These are phyloP conservation scores for Haplosporangium gracile DNA, from an alignment of 192 early-diverging fungal species.

Conservation along the genomic window DNA sequence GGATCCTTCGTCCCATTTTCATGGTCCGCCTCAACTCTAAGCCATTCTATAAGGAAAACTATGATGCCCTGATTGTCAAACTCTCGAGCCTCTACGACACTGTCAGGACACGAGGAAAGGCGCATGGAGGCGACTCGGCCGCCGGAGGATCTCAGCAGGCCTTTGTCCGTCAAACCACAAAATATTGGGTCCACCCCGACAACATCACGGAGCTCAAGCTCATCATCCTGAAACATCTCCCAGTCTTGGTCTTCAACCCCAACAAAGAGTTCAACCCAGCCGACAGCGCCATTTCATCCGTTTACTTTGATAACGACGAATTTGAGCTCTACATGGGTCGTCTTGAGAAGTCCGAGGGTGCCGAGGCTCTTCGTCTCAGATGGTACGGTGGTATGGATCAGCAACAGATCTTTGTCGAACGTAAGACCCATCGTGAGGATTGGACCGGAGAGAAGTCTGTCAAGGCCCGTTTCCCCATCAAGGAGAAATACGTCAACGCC, in stretches of 20 bases:
- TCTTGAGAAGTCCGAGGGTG: conserved; percentile 93
- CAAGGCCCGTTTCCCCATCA: conserved; percentile 95
- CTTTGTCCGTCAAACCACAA: conserved; percentile 95
- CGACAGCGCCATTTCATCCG: conserved; percentile 94
- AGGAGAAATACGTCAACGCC: conserved; percentile 95
- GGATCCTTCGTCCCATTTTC: conserved; percentile 85
- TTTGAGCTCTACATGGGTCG: conserved; percentile 96
- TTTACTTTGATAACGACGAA: conserved; percentile 97
- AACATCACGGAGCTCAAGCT: conserved; percentile 97
- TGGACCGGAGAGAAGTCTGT: conserved; percentile 97
- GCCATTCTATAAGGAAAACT: conserved; percentile 90
- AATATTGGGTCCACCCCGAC: conserved; percentile 99
- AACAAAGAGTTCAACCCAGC: conserved; percentile 77
- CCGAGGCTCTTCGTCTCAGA: conserved; percentile 92
- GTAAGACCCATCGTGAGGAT: conserved; percentile 97
- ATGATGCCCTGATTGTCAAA: conserved; percentile 89
- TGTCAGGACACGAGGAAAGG: conserved; percentile 81
- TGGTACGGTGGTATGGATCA: conserved; percentile 96
- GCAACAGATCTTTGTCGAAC: conserved; percentile 95
- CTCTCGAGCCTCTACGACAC: conserved; percentile 88
- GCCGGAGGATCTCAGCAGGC: conserved; percentile 71
- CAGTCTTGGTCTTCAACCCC: conserved; percentile 92
- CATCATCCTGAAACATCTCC: conserved; percentile 92
- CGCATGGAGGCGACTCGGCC: conserved; percentile 66
- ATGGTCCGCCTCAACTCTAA: conserved; percentile 84